These are phyloP conservation scores for Hibiscus syriacus DNA, from an alignment of 345 rosid genomes.

Conservation along the genomic window DNA sequence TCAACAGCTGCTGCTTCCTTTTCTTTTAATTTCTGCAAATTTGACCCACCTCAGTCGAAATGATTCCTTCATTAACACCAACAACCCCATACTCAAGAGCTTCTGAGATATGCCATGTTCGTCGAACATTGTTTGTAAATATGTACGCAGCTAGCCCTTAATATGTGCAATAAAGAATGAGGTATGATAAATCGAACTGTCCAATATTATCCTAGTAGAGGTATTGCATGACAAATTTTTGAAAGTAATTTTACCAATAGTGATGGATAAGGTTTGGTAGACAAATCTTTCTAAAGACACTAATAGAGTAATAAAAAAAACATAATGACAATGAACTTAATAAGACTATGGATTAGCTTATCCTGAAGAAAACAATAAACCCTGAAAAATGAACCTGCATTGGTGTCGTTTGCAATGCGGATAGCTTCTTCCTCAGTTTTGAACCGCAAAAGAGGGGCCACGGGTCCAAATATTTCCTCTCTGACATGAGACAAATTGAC, in stretches of 20 bases:
- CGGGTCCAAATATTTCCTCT: constrained; percentile 97
- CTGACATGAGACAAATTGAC: constrained; percentile 25
- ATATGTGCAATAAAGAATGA: constrained; percentile 1
- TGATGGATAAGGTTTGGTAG: background rate
- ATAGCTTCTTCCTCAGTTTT: constrained; percentile 92
- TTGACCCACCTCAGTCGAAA: constrained; percentile 78
- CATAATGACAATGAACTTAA: background rate
- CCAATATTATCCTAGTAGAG: background rate
- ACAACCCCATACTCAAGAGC: constrained; percentile 91
- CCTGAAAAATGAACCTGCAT: constrained; percentile 45
- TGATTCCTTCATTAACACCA: constrained; percentile 86
- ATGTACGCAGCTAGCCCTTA: constrained; percentile 90
- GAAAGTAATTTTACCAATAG: background rate
- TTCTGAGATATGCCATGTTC: constrained; percentile 90
- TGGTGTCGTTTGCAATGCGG: constrained; percentile 71
- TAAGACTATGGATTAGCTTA: background rate
- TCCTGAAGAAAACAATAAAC: background rate
- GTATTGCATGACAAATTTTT: background rate
- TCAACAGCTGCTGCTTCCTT: background rate
- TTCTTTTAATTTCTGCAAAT: background rate
- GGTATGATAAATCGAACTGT: background rate
- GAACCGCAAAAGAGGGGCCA: constrained; percentile 76
- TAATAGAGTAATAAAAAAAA: background rate
- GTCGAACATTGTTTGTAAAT: constrained; percentile 78
- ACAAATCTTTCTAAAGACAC: background rate